These are phyloP conservation scores for Senna siamea DNA, from an alignment of 306 rosid genomes.

Conservation along the genomic window DNA sequence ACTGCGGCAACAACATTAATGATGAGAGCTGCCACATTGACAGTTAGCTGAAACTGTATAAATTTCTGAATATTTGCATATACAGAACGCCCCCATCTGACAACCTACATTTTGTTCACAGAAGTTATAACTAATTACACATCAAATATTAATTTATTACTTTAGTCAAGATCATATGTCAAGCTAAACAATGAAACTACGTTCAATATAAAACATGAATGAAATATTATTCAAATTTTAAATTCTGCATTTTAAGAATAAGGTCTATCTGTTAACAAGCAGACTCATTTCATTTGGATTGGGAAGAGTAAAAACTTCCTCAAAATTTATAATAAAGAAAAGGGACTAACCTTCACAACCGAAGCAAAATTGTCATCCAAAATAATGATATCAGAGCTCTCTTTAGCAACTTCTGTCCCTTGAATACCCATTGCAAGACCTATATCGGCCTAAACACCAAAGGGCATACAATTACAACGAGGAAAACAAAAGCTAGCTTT, in stretches of 20 bases:
- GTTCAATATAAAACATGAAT: too few species aligned
- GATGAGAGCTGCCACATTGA: slow-evolving; percentile 90
- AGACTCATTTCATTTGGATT: not conserved
- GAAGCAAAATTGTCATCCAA: slow-evolving; percentile 93
- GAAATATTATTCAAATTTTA: slow-evolving; percentile 16
- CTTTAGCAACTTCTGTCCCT: slow-evolving; percentile 96
- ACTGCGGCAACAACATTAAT: slow-evolving; percentile 89
- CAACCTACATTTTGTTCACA: slow-evolving; percentile 66
- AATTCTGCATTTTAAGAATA: slow-evolving; percentile 20
- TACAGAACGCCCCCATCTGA: slow-evolving; percentile 95
- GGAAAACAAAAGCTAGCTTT: not conserved
- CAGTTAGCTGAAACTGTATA: slow-evolving; percentile 97
- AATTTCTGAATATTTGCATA: slow-evolving; percentile 97
- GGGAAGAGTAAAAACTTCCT: slow-evolving; percentile 13
- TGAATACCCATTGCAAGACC: slow-evolving; percentile 93
- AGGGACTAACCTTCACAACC: slow-evolving; percentile 78
- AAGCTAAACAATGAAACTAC: too few species aligned
- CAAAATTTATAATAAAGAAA: too few species aligned
- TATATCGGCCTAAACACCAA: slow-evolving; percentile 74
- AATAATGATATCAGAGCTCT: slow-evolving; percentile 88
- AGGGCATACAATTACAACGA: slow-evolving; percentile 14
- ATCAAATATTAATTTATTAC: slow-evolving; percentile 23
- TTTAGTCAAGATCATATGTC: not conserved
- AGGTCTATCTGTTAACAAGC: not conserved
- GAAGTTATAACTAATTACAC: slow-evolving; percentile 5